Base-by-base conservation (phyloP, 2,329 filamentous ascomycete species). In the Penicillium glabrum region DNA sequence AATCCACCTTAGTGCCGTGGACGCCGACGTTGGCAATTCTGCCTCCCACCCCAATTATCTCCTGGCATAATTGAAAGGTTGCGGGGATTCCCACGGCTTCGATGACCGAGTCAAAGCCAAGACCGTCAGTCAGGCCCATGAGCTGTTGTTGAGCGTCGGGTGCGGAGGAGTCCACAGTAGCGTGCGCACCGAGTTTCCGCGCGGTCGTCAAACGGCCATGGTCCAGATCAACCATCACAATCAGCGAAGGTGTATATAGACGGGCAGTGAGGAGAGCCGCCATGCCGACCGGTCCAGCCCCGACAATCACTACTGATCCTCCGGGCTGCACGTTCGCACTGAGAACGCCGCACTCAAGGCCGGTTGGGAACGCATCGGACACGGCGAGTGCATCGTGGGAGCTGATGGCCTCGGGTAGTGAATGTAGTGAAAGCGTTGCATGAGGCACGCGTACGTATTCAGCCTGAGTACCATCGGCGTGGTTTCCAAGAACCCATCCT, bases 11-110 rank as follows among this genome's bases (percentile, higher is more conserved):
- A n/a, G 71, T 76, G 0, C 83, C 83, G 62, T 85, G 82, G 7
- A 86, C 83, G 9, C 83, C 83, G 2, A 86, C 76, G 63, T 85
- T 86, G 4, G 83, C 83, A 59, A 86, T 79, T 0, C 75, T 71
- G 4, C 82, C 83, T 1, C 83, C 83, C 0, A 79, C 72, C 0
- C 80, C 82, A 10, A 86, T 76, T 24, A 86, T 64, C 8, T 79
- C 71, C 67, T 86, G 83, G 51, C 79, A 81, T 43, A 84, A 69
- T 16, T 80, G 74, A 63, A 86, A 84, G 0, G 80, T 84, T 0
- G 74, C 74, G 0, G 81, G 80, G 9, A 82, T 72, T 1, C 83
- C 83, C 1, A 86, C 84, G 0, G 82, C 82, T 66, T 86, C 83
- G 49, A 85, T 83, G 1, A 86, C 83, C 0, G 80, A 74, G 56